Evolutionary conservation across 768 basidiomycete species (phyloP), one percentile per base, ranked within the genome.

Genomic region (Leccinum disarticulatum): DNA sequence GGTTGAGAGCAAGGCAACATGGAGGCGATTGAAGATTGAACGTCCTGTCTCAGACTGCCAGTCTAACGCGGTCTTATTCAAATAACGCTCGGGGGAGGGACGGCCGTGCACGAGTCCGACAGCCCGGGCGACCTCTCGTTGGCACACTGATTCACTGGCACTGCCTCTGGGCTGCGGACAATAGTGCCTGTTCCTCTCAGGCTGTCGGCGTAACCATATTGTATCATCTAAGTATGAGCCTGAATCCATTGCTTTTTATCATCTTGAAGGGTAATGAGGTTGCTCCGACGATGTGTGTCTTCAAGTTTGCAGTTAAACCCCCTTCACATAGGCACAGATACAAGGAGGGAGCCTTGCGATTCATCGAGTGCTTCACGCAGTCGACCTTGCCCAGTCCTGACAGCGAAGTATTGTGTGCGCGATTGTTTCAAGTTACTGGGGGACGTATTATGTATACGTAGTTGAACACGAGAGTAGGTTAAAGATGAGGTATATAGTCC

Each of bases 401-500:
- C 9, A 43, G 2, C 3, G 17, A 43, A n/a, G 41, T n/a, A 43
- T 43, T n/a, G n/a, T 43, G 41, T n/a, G 1, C n/a, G 41, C 1
- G 41, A 43, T 43, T 43, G 0, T 43, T 1, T 25, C 25, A 25
- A 25, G 25, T 25, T 15, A 46, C 7, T 46, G 19, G 0, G 43
- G 19, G 43, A 19, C 41, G n/a, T 43, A n/a, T 41, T n/a, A 4
- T 17, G 38, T 41, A 41, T 6, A 25, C 1, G 25, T 25, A 1
- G 25, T 25, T 25, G 1, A 46, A 11, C 0, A 0, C 14, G 13
- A 35, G 19, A 6, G 43, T 46, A 19, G 15, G 0, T 38, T 60
- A 57, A 19, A 58, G 25, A 36, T 60, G 60, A 15, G 60, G 60
- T 6, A 61, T 43, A 28, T 54, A 54, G 9, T n/a, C 0, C 1